Evolutionary conservation across 805 yeast species (phyloP), one percentile per base, ranked within the genome.

Genomic region (Kazachstania africana): DNA sequence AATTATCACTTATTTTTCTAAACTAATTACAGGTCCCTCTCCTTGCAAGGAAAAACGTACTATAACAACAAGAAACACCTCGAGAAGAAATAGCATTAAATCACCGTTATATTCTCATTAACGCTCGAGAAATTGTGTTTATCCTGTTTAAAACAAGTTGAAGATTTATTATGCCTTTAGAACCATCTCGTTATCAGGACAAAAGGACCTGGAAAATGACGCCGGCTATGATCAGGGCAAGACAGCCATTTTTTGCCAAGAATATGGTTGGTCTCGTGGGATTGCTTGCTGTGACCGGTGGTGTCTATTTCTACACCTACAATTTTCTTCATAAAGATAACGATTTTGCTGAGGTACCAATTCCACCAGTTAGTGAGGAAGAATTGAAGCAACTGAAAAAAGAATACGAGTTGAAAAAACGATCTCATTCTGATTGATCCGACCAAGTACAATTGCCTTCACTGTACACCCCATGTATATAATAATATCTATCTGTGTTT

Each of bases 161-260:
- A n/a, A n/a, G n/a, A n/a, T n/a, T 6, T 10, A 19, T 10, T n/a
- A 48, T 43, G 50, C 47, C 39, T 32, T 43, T 53, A 18, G 50
- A 50, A 38, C 62, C 60, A 15, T 63, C 71, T 3, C 63, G 57
- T 30, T 69, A 72, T 49, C 70, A 68, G 33, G 82, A 80, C 55
- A 78, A 75, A 23, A 61, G 63, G 41, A 80, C 87, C 21, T 78
- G 72, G 59, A 78, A 78, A 50, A 85, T 85, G 88, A 82, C 95
- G 1, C 95, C 95, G 12, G 95, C 95, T 5, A 75, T 88, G 67
- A 65, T 83, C 43, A 68, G 97, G 42, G 95, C 95, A 28, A 72
- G 97, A 56, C 66, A 70, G 37, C 96, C 95, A 26, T 88, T 72
- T 50, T 82, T 85, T 60, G 72, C 75, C 69, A 73, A 67, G 47